Percentiles rank a stretch among this genome's conserved stretches.
Evolutionary conservation across 495 filamentous ascomycete genomes (phyloP).

Genomic region (Trichocladium antarcticum): DNA sequence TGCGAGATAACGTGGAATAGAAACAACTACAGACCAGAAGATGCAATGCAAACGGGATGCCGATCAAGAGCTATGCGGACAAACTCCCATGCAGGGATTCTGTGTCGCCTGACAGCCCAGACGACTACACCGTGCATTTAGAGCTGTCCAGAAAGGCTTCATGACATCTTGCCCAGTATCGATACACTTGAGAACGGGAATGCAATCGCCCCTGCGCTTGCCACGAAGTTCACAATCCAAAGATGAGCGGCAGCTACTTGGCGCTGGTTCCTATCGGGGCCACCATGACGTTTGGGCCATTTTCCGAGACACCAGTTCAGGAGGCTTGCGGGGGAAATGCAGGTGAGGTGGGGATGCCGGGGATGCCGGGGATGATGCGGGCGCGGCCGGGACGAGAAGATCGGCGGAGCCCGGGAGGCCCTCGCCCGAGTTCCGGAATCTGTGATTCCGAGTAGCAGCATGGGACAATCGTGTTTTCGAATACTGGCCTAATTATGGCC

Average conservation of each 20-base stretch:
- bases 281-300: slow-evolving; percentile 77
- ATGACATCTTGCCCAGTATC: slow-evolving; percentile 79
- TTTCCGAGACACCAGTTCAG: slow-evolving; percentile 72
- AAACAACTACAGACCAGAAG: too few relatives aligned
- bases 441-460: neutral
- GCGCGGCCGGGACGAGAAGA: neutral
- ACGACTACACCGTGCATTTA: slow-evolving; percentile 81
- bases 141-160: slow-evolving; percentile 87
- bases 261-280: slow-evolving; percentile 95
- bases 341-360: neutral
- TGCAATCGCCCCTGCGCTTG: slow-evolving; percentile 65
- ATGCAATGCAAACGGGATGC: slow-evolving; percentile 96
- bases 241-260: slow-evolving; percentile 72
- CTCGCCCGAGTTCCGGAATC: neutral
- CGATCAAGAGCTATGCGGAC: slow-evolving; percentile 93
- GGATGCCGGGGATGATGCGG: too few relatives aligned
- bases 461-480: too few relatives aligned
- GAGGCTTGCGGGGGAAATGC: slow-evolving; percentile 31
- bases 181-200: slow-evolving; percentile 73
- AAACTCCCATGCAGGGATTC: too few relatives aligned
- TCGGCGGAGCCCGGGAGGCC: neutral
- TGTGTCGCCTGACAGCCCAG: slow-evolving; percentile 66
- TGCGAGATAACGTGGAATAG: too few relatives aligned
- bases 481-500: too few relatives aligned
- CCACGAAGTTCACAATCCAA: slow-evolving; percentile 92